Evolutionary conservation across 495 filamentous ascomycete genomes (phyloP).

Genomic region (Podospora appendiculata): DNA sequence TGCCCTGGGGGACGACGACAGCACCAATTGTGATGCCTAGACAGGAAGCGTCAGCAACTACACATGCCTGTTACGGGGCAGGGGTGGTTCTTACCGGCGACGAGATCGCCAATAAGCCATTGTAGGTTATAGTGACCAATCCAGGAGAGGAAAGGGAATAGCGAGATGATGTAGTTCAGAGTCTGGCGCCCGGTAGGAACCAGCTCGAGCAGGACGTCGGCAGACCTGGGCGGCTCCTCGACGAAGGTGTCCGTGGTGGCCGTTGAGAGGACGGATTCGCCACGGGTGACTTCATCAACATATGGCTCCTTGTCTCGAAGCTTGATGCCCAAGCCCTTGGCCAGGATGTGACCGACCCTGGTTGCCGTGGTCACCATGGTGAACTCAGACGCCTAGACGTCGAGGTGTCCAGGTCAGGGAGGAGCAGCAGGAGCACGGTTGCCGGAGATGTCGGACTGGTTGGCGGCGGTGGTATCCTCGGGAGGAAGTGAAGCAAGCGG

Average conservation of each 20-base stretch:
- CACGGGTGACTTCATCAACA: conserved; percentile 51
- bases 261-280: conserved; percentile 75
- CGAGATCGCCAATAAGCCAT: conserved; percentile 83
- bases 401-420: not conserved
- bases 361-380: conserved; percentile 17
- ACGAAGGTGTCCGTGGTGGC: conserved; percentile 71
- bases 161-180: conserved; percentile 49
- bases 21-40: conserved; percentile 86
- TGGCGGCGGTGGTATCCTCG: no score
- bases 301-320: conserved; percentile 56
- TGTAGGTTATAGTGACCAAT: conserved; percentile 79
- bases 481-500: not conserved
- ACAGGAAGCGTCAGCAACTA: conserved; percentile 7
- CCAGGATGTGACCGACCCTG: conserved; percentile 63
- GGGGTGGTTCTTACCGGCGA: conserved; percentile 60
- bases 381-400: not conserved
- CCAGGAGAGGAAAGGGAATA: conserved; percentile 89
- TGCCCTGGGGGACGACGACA: conserved; percentile 93
- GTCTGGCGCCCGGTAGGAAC: conserved; percentile 50
- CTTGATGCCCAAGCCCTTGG: conserved; percentile 81
- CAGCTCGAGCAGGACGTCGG: conserved; percentile 61
- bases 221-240: conserved; percentile 68
- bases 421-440: not conserved
- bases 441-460: not conserved
- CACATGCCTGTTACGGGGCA: no score